These are phyloP conservation scores for Penicillium freii DNA, from an alignment of 2,329 filamentous ascomycete species.

Conservation along the genomic window DNA sequence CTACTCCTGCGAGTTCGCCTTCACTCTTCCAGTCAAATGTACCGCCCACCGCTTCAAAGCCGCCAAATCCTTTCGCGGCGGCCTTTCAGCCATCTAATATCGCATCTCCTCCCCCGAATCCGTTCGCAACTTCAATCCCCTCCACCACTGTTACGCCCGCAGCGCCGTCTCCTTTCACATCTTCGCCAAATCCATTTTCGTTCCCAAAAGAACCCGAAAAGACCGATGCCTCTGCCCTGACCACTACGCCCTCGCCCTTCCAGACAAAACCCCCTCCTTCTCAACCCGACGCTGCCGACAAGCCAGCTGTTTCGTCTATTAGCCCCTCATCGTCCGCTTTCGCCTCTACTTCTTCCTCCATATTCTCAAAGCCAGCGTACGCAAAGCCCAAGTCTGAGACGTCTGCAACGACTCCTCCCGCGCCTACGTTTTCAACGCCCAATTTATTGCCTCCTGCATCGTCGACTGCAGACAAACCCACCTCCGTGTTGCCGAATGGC, in stretches of 20 bases:
- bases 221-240: not conserved
- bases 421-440: not conserved
- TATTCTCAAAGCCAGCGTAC: not conserved
- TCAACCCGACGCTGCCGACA: not conserved
- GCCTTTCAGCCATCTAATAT: not conserved
- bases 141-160: not conserved
- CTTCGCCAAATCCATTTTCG: constrained; percentile 1
- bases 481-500: not conserved
- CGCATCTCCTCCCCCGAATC: not conserved
- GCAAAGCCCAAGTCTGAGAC: not conserved
- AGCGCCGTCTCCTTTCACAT: constrained; percentile 2
- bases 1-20: constrained; percentile 1
- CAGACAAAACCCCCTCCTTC: not conserved
- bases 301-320: not conserved
- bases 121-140: constrained; percentile 3
- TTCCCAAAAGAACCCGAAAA: constrained; percentile 1
- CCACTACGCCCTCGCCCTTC: not conserved
- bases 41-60: not conserved
- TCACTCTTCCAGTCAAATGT: constrained; percentile 7
- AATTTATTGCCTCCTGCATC: not conserved
- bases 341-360: not conserved
- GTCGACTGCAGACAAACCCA: not conserved
- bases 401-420: not conserved
- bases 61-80: constrained; percentile 15
- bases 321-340: not conserved